Evolutionary conservation across 331 rosid species (phyloP), one percentile per base, ranked within the genome.

Genomic region (Dryas integrifolia): DNA sequence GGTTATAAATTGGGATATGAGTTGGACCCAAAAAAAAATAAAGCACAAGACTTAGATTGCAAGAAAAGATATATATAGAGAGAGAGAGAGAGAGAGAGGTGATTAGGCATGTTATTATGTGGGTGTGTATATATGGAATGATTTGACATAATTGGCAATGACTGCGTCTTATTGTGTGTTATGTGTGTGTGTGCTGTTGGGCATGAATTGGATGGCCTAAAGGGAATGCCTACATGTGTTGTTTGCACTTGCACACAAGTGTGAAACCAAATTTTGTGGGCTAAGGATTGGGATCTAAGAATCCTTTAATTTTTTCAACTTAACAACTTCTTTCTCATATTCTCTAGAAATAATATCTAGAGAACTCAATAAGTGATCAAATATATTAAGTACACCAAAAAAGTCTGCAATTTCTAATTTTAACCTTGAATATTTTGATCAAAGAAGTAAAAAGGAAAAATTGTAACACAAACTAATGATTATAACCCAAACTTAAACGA

Each of bases 81-180:
- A 74, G 67, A 60, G 46, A 70, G 75, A 69, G 53, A 58, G 65
- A 41, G 58, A 51, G 59, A 2, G 26, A 26, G 76, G n/a, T 26
- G 26, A 44, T 72, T 72, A 10, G 13, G 11, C 39, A 43, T 63
- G 65, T 9, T 52, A 40, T 58, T 59, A 45, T 65, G 78, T 79
- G 81, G 63, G 83, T 67, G 76, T 69, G 52, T 39, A 21, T 21
- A 21, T 21, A 10, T 62, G 13, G 5, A 75, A 82, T 83, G 77
- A 82, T 70, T 58, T 59, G 39, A 52, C 55, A 83, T 88, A 81
- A 88, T 84, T 82, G 48, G 86, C 75, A 83, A 88, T 88, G 64
- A 82, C 85, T 70, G 16, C 58, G 35, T 30, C 3, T 30, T 82
- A 5, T 8, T 39, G 24, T 52, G 47, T 18, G 44, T 38, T 44